Evolutionary conservation across 495 filamentous ascomycete genomes (phyloP), one percentile per base, ranked within the genome.

Genomic region (Neurospora pannonica): DNA sequence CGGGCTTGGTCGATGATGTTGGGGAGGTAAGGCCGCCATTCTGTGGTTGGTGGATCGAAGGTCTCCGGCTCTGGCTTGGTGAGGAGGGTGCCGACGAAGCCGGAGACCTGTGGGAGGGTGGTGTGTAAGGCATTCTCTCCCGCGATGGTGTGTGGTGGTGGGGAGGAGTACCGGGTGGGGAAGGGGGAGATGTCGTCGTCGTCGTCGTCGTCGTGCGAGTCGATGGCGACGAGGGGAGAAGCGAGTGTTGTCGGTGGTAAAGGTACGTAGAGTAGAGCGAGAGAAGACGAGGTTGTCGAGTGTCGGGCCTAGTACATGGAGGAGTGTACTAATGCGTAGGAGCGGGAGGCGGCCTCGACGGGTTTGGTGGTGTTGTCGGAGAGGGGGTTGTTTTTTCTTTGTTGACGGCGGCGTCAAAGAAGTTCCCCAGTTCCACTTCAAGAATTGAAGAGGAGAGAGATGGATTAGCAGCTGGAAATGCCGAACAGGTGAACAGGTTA

Each of bases 71-170:
- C 81, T 86, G 76, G 79, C 86, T 87, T 78, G 90, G 88, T 80
- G 90, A 92, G 79, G 87, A 80, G 79, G 90, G 85, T 70, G 86
- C 86, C 70, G 92, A 91, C 75, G 92, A 88, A 79, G 90, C 88
- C 85, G 93, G 94, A 79, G 93, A 94, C 85, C 88, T 86, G 86
- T 92, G 91, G 78, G 90, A 88, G 71, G 94, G 94, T 76, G 94
- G 94, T 82, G 94, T 97, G 88, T 97, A 97, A 86, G 94, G 94
- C 94, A 97, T 97, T 87, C 71, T 37, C 31, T 15, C 62, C 37
- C 62, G 70, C 37, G 28, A 36, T 42, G 70, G 31, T 72, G 40
- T 39, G 75, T 28, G 39, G 73, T 54, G 19, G 72, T 62, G 38
- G 62, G 67, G 54, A 62, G 48, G 31, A 28, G 43, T 39, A 46